These are phyloP conservation scores for Chaetomium sp. DNA, from an alignment of 2,329 filamentous ascomycete species.

Conservation along the genomic window DNA sequence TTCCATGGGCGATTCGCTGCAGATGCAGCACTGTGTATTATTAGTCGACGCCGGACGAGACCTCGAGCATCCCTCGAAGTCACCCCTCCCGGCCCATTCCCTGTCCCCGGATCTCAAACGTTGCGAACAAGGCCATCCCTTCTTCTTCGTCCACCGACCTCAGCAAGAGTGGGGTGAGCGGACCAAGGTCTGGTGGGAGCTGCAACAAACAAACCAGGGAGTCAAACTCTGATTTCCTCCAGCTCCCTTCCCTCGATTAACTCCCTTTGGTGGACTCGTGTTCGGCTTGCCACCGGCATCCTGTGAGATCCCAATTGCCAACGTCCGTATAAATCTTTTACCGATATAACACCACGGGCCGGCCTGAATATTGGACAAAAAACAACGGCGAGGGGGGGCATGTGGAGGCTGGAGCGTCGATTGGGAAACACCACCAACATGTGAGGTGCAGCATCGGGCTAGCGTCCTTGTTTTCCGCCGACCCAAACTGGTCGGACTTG, in stretches of 20 bases:
- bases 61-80: conserved; percentile 33
- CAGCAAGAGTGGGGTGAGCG: conserved; percentile 23
- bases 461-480: conserved; percentile 31
- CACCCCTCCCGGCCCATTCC: conserved; percentile 35
- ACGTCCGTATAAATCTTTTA: background rate
- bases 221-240: conserved; percentile 19
- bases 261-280: conserved; percentile 25
- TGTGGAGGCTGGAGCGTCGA: conserved; percentile 23
- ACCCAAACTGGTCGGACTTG: conserved; percentile 34
- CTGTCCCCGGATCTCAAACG: conserved; percentile 14
- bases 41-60: background rate
- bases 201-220: conserved; percentile 19
- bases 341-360: conserved; percentile 15
- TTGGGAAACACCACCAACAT: conserved; percentile 23
- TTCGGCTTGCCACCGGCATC: background rate
- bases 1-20: conserved; percentile 40
- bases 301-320: conserved; percentile 5
- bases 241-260: background rate
- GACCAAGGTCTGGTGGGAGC: conserved; percentile 31
- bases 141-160: conserved; percentile 32
- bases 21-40: conserved; percentile 42
- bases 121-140: conserved; percentile 44
- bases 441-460: conserved; percentile 31
- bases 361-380: conserved; percentile 31
- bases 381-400: conserved; percentile 26